A percentile compares a stretch with the other conserved stretches of the same genome.
Conservation (phyloP, 1,284 basidiomycete species). For the Caloboletus inedulis region DNA sequence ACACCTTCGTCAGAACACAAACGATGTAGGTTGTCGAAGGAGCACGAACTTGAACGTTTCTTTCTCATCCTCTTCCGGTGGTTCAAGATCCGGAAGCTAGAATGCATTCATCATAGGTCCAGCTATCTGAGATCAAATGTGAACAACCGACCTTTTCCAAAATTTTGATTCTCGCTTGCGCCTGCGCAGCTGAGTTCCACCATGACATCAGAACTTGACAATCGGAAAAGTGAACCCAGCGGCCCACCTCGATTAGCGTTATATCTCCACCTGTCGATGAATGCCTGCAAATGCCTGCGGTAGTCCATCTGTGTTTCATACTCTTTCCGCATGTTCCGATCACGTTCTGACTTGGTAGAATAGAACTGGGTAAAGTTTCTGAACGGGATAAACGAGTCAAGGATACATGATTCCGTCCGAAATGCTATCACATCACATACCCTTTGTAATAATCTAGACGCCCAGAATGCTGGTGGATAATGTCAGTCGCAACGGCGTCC, state of each 20-base stretch:
- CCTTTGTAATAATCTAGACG: conserved; percentile 94
- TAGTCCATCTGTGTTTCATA: conserved; percentile 96
- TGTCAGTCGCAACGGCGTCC: conserved; percentile 94
- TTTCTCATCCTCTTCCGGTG: conserved; percentile 86
- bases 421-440: conserved; percentile 40
- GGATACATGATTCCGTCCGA: not conserved
- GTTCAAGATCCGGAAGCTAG: conserved; percentile 86
- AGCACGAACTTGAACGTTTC: conserved; percentile 76
- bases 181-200: conserved; percentile 70
- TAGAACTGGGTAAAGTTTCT: conserved; percentile 99
- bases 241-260: conserved; percentile 79
- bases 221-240: not conserved
- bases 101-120: not conserved
- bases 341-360: conserved; percentile 94
- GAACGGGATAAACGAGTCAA: conserved; percentile 23
- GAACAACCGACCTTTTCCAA: conserved; percentile 73
- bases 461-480: conserved; percentile 94
- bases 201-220: conserved; percentile 1
- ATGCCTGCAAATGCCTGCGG: conserved; percentile 92
- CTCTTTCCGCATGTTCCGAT: conserved; percentile 88
- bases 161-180: conserved; percentile 97
- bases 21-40: not conserved
- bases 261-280: conserved; percentile 96
- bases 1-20: conserved; percentile 1
- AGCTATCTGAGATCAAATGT: not conserved